phyloP scores from a whole-genome alignment of 2,329 filamentous ascomycete genomes.

The Alternaria sp. region DNA sequence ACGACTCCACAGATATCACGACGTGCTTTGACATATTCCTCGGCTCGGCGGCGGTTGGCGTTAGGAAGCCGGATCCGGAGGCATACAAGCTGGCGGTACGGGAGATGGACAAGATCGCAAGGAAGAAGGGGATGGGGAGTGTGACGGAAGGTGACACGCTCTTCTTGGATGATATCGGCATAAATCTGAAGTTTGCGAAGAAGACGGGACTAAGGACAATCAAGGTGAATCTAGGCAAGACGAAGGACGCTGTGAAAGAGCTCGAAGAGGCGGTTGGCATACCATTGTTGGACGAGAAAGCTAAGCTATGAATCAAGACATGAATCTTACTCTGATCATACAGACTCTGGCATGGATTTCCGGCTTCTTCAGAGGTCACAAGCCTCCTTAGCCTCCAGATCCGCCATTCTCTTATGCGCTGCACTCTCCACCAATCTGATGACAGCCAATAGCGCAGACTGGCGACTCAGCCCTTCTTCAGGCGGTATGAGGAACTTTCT shows the following conservation, averaged over 20 bases:
- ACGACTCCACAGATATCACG: conserved; percentile 59
- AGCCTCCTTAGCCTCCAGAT: background rate
- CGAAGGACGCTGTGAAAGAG: conserved; percentile 80
- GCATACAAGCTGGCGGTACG: conserved; percentile 80
- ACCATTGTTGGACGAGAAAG: conserved; percentile 58
- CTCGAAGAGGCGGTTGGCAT: conserved; percentile 78
- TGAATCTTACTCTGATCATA: background rate
- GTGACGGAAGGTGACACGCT: conserved; percentile 72
- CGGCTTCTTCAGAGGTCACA: background rate
- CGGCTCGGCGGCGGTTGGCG: conserved; percentile 81
- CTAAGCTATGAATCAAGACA: conserved; percentile 28
- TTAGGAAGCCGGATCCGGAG: conserved; percentile 83
- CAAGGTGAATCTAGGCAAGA: conserved; percentile 80
- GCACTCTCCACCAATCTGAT: background rate
- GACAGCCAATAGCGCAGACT: background rate
- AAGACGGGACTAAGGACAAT: conserved; percentile 79
- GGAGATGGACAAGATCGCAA: conserved; percentile 68
- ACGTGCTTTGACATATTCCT: conserved; percentile 85
- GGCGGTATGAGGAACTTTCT: background rate
- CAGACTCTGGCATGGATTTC: fast-evolving
- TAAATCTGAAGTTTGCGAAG: conserved; percentile 84
- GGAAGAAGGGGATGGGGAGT: conserved; percentile 58
- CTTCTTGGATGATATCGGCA: conserved; percentile 93
- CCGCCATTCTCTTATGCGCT: background rate
- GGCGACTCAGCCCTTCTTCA: background rate